These are phyloP conservation scores for Brassica carinata DNA, from an alignment of 345 rosid genomes.

Conservation along the genomic window DNA sequence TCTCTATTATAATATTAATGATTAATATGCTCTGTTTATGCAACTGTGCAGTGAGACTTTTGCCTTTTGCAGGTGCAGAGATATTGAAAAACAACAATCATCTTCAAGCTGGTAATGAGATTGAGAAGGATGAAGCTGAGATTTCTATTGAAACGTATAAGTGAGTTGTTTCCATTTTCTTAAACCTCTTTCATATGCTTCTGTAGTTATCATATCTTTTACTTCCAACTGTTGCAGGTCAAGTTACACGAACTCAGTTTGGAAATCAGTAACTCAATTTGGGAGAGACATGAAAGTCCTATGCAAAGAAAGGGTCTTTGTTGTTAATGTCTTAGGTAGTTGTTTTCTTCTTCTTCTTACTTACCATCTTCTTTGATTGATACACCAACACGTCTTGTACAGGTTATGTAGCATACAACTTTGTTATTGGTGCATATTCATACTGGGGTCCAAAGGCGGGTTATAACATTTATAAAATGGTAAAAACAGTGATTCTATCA, in stretches of 20 bases:
- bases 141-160: slow-evolving; percentile 19
- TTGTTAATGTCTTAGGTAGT: slow-evolving; percentile 38
- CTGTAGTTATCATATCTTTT: neutral
- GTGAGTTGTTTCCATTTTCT: slow-evolving; percentile 15
- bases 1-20: neutral
- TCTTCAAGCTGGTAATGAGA: slow-evolving; percentile 22
- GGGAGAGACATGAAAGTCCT: slow-evolving; percentile 28
- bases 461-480: slow-evolving; percentile 80
- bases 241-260: neutral
- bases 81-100: slow-evolving; percentile 18
- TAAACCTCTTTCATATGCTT: neutral
- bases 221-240: slow-evolving; percentile 3
- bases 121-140: slow-evolving; percentile 11
- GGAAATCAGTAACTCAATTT: slow-evolving; percentile 16
- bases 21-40: neutral
- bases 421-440: slow-evolving; percentile 94
- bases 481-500: neutral
- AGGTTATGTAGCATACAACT: slow-evolving; percentile 74
- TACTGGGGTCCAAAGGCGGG: slow-evolving; percentile 99
- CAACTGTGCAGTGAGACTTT: neutral
- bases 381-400: neutral
- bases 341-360: neutral
- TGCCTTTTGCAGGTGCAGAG: slow-evolving; percentile 5
- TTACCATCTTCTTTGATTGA: slow-evolving; percentile 5
- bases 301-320: slow-evolving; percentile 26